Conservation (phyloP, 2,329 filamentous ascomycete species). For the Aureobasidium mangrovei region DNA sequence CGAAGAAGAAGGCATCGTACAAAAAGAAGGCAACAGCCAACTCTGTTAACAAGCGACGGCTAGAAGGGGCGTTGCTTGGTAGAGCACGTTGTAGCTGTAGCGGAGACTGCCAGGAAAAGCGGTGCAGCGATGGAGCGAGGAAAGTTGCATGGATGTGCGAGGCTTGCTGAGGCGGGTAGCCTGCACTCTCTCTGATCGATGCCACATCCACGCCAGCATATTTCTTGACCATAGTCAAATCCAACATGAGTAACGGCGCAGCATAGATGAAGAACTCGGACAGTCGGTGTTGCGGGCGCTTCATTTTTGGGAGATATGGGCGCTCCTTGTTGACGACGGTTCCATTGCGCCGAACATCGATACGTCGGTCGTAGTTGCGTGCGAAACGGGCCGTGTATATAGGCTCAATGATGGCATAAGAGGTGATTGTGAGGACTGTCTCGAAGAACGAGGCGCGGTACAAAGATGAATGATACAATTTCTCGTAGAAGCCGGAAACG, state of each 20-base stretch:
- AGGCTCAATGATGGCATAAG: not conserved
- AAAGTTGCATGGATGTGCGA: not conserved
- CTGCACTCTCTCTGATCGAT: not conserved
- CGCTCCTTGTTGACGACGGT: not conserved
- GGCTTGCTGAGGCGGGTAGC: not conserved
- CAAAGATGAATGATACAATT: not conserved
- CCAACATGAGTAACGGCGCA: not conserved
- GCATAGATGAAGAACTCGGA: not conserved
- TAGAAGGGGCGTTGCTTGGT: not conserved
- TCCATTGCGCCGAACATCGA: not conserved
- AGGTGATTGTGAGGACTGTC: not conserved
- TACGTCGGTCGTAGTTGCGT: not conserved
- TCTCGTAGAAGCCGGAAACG: not conserved
- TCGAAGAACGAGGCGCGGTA: not conserved
- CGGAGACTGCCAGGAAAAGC: not conserved
- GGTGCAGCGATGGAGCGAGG: not conserved
- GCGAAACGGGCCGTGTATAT: not conserved
- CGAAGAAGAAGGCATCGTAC: not conserved
- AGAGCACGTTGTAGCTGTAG: not conserved
- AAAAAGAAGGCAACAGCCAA: not conserved
- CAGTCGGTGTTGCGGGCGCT: not conserved
- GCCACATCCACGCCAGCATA: not conserved
- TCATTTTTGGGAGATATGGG: not conserved
- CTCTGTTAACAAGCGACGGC: not conserved
- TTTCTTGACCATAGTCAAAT: not conserved